Conservation (phyloP, 1,139 yeast genomes). For the Yamadazyma songkhlaensis region DNA sequence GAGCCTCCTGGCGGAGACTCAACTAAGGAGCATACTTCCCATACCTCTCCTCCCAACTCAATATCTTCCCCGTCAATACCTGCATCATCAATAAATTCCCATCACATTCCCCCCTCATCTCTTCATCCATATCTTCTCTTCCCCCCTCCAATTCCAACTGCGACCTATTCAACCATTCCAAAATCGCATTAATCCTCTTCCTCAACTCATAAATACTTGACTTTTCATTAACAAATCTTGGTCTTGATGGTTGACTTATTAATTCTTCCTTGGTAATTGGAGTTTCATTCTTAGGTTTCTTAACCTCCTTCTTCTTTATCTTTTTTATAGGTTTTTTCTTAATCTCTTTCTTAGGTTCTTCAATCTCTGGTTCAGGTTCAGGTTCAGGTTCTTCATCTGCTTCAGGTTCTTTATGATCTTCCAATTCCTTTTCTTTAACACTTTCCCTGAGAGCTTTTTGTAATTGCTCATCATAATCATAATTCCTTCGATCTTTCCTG, state of each 20-base stretch:
- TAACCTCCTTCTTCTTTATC: constrained; percentile 15
- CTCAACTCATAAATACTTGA: constrained; percentile 78
- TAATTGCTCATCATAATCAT: constrained; percentile 63
- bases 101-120: constrained; percentile 40
- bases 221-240: constrained; percentile 75
- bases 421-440: constrained; percentile 35
- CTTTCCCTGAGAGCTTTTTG: constrained; percentile 72
- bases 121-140: constrained; percentile 37
- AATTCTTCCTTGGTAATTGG: constrained; percentile 35
- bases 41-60: constrained; percentile 75
- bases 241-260: constrained; percentile 69
- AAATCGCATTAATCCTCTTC: constrained; percentile 81
- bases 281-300: constrained; percentile 4
- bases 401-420: constrained; percentile 5
- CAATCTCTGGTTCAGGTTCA: constrained; percentile 16
- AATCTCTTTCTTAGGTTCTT: constrained; percentile 12
- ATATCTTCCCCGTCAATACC: constrained; percentile 60
- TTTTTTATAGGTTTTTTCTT: constrained; percentile 15
- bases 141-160: constrained; percentile 79
- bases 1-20: too few species aligned
- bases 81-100: constrained; percentile 68
- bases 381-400: constrained; percentile 11
- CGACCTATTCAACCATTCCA: constrained; percentile 85
- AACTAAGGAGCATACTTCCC: constrained; percentile 50
- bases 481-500: constrained; percentile 34